These are phyloP conservation scores for Aspergillus sojae DNA, from an alignment of 2,329 filamentous ascomycete genomes.

Conservation along the genomic window DNA sequence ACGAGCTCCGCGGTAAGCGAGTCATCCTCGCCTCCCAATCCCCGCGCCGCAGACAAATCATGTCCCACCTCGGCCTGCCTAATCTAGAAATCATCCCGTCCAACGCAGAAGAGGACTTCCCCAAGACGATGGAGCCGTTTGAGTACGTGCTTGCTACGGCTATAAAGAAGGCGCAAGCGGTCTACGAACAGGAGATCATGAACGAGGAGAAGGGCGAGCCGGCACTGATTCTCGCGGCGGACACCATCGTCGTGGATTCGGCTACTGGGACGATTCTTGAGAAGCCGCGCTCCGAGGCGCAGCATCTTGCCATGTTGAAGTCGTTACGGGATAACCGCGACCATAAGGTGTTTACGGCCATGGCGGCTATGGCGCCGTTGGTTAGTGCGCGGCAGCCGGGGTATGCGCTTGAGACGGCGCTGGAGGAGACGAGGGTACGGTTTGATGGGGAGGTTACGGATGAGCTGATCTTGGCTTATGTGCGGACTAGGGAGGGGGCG, in stretches of 20 bases:
- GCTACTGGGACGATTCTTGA: slow-evolving; percentile 78
- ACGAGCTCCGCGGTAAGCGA: slow-evolving; percentile 73
- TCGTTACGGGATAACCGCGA: slow-evolving; percentile 73
- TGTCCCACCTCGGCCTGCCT: slow-evolving; percentile 75
- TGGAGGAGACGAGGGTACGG: slow-evolving; percentile 89
- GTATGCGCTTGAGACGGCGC: slow-evolving; percentile 77
- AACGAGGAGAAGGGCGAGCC: slow-evolving; percentile 67
- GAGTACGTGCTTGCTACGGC: slow-evolving; percentile 93
- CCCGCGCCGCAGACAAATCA: slow-evolving; percentile 78
- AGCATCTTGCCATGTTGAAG: slow-evolving; percentile 83
- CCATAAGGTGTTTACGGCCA: slow-evolving; percentile 84
- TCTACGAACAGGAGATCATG: slow-evolving; percentile 64
- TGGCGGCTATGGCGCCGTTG: slow-evolving; percentile 80
- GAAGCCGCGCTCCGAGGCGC: slow-evolving; percentile 80
- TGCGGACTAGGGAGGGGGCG: slow-evolving; percentile 78
- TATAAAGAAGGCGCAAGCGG: slow-evolving; percentile 76
- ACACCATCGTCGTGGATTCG: slow-evolving; percentile 80
- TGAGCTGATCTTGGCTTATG: slow-evolving; percentile 74
- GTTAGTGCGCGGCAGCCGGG: slow-evolving; percentile 81
- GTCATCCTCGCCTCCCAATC: slow-evolving; percentile 90
- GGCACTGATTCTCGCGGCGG: slow-evolving; percentile 82
- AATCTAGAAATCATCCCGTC: slow-evolving; percentile 86
- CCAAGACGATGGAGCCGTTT: slow-evolving; percentile 77
- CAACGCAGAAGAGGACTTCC: slow-evolving; percentile 79
- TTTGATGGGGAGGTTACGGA: slow-evolving; percentile 78